Conservation (phyloP, 768 basidiomycete species). For the Termitomyces sp. region DNA sequence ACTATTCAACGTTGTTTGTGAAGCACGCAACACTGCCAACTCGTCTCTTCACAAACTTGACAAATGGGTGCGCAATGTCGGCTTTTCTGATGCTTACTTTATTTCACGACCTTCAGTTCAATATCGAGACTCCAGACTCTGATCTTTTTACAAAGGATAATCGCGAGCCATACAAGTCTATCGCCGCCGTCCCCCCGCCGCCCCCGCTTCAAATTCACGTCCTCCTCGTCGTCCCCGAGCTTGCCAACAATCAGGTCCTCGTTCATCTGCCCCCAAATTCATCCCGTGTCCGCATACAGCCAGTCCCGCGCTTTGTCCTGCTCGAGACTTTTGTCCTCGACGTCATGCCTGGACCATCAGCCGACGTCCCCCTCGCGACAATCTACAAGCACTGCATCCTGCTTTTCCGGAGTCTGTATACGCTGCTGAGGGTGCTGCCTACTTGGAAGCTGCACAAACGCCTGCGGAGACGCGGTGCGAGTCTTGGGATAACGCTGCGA, state of each 20-base stretch:
- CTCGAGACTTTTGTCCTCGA: constrained; percentile 66
- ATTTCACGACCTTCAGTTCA: too few species aligned
- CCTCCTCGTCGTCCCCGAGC: too few species aligned
- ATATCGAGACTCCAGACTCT: too few species aligned
- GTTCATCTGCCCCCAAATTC: constrained; percentile 57
- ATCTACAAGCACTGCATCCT: constrained; percentile 85
- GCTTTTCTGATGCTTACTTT: too few species aligned
- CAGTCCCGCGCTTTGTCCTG: constrained; percentile 61
- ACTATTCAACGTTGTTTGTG: too few species aligned
- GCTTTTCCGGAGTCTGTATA: constrained; percentile 73
- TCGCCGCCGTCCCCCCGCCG: constrained; percentile 19
- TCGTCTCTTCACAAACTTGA: too few species aligned
- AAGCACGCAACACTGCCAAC: too few species aligned
- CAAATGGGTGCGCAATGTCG: too few species aligned
- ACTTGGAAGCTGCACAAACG: constrained; percentile 70
- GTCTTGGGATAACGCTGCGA: constrained; percentile 42
- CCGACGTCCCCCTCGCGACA: constrained; percentile 61
- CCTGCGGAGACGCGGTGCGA: constrained; percentile 38
- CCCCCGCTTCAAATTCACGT: constrained; percentile 37
- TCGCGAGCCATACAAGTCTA: constrained; percentile 45
- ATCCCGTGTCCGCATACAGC: constrained; percentile 59
- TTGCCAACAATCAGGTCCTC: constrained; percentile 33
- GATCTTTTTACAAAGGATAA: constrained; percentile 32
- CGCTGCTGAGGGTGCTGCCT: constrained; percentile 67
- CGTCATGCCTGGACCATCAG: constrained; percentile 27